Evolutionary conservation across 2,329 filamentous ascomycete species (phyloP).

Genomic region (Amesomyces nigricolor): DNA sequence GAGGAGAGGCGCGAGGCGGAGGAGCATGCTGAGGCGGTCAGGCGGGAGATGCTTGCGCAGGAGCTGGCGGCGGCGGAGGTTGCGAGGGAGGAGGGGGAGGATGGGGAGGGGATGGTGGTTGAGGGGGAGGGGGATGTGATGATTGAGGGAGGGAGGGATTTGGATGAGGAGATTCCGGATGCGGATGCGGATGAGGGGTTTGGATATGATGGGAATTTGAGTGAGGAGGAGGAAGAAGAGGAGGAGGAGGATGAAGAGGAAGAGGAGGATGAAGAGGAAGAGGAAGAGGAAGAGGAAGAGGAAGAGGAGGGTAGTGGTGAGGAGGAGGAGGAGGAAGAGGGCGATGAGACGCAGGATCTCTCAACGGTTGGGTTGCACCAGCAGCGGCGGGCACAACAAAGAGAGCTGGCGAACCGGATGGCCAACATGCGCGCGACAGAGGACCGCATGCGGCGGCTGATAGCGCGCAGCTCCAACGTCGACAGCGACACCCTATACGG

Average conservation of each 20-base stretch:
- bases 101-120: conserved; percentile 26
- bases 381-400: conserved; percentile 29
- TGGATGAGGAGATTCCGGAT: conserved; percentile 71
- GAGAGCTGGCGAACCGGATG: conserved; percentile 44
- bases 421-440: conserved; percentile 52
- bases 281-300: conserved; percentile 34
- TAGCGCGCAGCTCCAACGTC: conserved; percentile 38
- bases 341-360: conserved; percentile 23
- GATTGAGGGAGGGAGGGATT: conserved; percentile 48
- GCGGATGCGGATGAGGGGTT: conserved; percentile 51
- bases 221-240: conserved; percentile 35
- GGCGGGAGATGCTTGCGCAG: conserved; percentile 63
- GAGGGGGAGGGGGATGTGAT: conserved; percentile 40
- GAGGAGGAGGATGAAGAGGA: conserved; percentile 36
- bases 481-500: conserved; percentile 45
- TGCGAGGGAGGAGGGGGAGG: conserved; percentile 45
- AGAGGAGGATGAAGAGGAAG: conserved; percentile 38
- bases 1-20: conserved; percentile 86
- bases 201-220: conserved; percentile 39
- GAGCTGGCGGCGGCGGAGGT: conserved; percentile 62
- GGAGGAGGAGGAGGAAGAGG: conserved; percentile 27
- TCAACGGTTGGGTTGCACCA: conserved; percentile 8
- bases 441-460: conserved; percentile 56
- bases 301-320: conserved; percentile 33
- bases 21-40: conserved; percentile 71